Evolutionary conservation across 2,329 filamentous ascomycete species (phyloP), one percentile per base, ranked within the genome.

Genomic region (Neofusicoccum cordaticola): DNA sequence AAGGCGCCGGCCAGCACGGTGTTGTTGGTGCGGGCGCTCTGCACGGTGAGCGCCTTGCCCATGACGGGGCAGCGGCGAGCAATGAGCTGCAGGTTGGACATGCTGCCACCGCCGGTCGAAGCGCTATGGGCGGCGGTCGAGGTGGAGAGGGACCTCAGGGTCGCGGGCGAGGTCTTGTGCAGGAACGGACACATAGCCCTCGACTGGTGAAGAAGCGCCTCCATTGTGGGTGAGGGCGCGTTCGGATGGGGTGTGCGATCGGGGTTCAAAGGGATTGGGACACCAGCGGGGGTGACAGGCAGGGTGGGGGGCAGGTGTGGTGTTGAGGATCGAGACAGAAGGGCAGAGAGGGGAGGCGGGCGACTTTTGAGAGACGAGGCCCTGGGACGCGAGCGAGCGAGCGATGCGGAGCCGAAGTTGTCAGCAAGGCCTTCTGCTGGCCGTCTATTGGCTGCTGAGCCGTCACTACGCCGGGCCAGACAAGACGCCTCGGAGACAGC

Each of bases 171-270:
- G 41, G 95, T 94, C 81, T 93, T 92, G 84, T 93, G 94, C 79
- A 99, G 84, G 82, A 99, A 99, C 64, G 95, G 95, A 82, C 95
- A 99, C 89, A 99, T 90, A 77, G 91, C 88, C 85, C 93, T 93
- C 78, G 93, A 97, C 81, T 98, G 93, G 79, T 92, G 92, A 74
- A 98, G 88, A 72, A 97, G 88, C 73, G 91, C 86, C 85, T 99
- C 95, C 95, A 99, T 99, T 68, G 64, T 74, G 69, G 67, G 66
- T 37, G 50, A 56, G 56, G 47, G n/a, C n/a, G 42, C 56, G 27
- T 34, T 47, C 56, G 42, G 31, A 13, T 7, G 42, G 12, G 11
- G 56, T 56, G 47, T 61, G 48, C 31, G 44, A 51, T 57, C 57
- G 39, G 15, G 34, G 5, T 42, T 13, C 13, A n/a, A 11, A 27